A percentile compares a stretch with the other conserved stretches of the same genome.
These are phyloP conservation scores for Rhododendron williamsianum DNA, from an alignment of 148 eudicot genomes.

Conservation along the genomic window DNA sequence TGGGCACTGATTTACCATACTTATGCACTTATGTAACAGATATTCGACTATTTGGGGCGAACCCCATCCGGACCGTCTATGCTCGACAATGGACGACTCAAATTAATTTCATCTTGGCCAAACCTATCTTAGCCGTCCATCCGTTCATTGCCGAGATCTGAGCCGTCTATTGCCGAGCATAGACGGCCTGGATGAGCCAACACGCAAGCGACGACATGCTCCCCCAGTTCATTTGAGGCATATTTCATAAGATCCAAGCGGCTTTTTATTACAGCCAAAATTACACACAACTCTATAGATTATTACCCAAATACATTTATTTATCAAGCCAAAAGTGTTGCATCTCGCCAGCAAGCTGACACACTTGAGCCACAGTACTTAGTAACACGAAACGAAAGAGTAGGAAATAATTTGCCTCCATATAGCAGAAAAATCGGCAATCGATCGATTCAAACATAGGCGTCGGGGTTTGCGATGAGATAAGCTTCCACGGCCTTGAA, in stretches of 20 bases:
- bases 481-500: slow-evolving; percentile 17
- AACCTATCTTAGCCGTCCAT: too few species aligned
- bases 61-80: too few species aligned
- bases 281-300: too few species aligned
- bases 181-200: too few species aligned
- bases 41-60: too few species aligned
- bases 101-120: too few species aligned
- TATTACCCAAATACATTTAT: neutral
- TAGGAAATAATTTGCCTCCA: neutral
- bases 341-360: neutral
- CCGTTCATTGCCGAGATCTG: too few species aligned
- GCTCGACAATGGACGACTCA: too few species aligned
- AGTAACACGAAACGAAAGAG: neutral
- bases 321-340: neutral
- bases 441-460: neutral
- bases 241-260: neutral
- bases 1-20: neutral
- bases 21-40: too few species aligned
- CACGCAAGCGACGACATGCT: too few species aligned
- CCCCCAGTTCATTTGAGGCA: neutral
- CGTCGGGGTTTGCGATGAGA: slow-evolving; percentile 4
- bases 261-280: neutral
- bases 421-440: neutral
- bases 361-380: neutral
- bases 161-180: too few species aligned